Conservation (phyloP, 1,284 basidiomycete genomes). For the Malassezia sympodialis region DNA sequence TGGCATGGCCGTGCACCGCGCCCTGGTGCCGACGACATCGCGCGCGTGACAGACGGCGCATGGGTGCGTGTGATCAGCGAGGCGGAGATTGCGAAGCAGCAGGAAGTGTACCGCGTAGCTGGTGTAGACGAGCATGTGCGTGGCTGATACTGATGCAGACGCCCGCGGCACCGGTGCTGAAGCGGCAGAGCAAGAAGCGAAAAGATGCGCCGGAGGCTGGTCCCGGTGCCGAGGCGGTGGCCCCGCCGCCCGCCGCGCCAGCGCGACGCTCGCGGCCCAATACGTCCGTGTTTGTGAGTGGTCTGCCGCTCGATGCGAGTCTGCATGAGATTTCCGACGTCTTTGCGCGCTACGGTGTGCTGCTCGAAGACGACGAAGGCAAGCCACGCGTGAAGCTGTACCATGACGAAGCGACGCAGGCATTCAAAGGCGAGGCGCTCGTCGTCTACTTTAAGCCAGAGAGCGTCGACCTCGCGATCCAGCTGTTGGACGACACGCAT, state of each 20-base stretch:
- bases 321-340: slow-evolving; percentile 64
- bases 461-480: slow-evolving; percentile 74
- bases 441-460: slow-evolving; percentile 97
- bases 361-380: slow-evolving; percentile 80
- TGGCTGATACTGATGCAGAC: slow-evolving; percentile 21
- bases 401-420: slow-evolving; percentile 60
- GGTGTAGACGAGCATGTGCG: slow-evolving; percentile 80
- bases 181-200: slow-evolving; percentile 14
- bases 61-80: slow-evolving; percentile 56
- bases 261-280: slow-evolving; percentile 22
- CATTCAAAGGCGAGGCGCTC: slow-evolving; percentile 86
- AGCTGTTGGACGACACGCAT: slow-evolving; percentile 82
- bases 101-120: slow-evolving; percentile 76
- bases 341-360: slow-evolving; percentile 80
- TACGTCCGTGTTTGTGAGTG: slow-evolving; percentile 82
- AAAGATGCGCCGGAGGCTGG: slow-evolving; percentile 7
- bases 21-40: slow-evolving; percentile 10
- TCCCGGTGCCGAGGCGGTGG: background rate
- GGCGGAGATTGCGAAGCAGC: slow-evolving; percentile 69
- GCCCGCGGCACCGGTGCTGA: slow-evolving; percentile 19
- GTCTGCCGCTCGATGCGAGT: slow-evolving; percentile 69
- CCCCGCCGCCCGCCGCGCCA: slow-evolving; percentile 5
- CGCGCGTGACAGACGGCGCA: background rate
- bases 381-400: slow-evolving; percentile 88
- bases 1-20: slow-evolving; percentile 55